Base-by-base conservation (phyloP, 148 eudicot genomes). In the Camellia japonica region DNA sequence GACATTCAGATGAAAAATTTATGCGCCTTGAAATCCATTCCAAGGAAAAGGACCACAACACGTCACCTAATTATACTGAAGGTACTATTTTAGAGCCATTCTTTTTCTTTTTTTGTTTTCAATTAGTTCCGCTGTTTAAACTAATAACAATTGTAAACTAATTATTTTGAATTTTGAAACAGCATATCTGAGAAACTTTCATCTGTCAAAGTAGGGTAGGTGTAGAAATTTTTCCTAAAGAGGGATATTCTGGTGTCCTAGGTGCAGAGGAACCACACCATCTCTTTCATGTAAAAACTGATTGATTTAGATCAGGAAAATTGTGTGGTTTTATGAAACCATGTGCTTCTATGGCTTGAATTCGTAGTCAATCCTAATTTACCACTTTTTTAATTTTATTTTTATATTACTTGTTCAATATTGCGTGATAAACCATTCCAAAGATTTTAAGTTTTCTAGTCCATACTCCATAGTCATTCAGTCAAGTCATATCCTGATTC, bases 41-140 rank as follows among this genome's bases (percentile, higher is more conserved):
- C 12, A 73, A 69, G 83, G 75, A 73, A 71, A 81, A 79, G 58
- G 83, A 81, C 47, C 44, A 55, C 23, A 86, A 71, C 15, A 78
- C 64, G 73, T 56, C 77, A 16, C 76, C 78, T 71, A 76, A 46
- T 71, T 59, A 62, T 77, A 7, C 47, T 74, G 64, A 82, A 88
- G 94, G 92, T 88, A 88, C 71, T 78, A 38, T 66, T 46, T 23
- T 64, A 0, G 47, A 43, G 46, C 68, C 46, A 43, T 12, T 75
- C 30, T 56, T 47, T 15, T 13, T 15, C 59, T 19, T 69, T 66
- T 66, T 66, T n/a, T 12, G 5, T 47, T 3, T 72, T 20, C 5
- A 0, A 46, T 30, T 70, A 70, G 38, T 9, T 70, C 56, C 49
- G 23, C 6, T 46, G 58, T 7, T 9, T 54, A 54, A 62, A 12